Conservation (phyloP, 441 rosid species). For the Viola pubescens region DNA sequence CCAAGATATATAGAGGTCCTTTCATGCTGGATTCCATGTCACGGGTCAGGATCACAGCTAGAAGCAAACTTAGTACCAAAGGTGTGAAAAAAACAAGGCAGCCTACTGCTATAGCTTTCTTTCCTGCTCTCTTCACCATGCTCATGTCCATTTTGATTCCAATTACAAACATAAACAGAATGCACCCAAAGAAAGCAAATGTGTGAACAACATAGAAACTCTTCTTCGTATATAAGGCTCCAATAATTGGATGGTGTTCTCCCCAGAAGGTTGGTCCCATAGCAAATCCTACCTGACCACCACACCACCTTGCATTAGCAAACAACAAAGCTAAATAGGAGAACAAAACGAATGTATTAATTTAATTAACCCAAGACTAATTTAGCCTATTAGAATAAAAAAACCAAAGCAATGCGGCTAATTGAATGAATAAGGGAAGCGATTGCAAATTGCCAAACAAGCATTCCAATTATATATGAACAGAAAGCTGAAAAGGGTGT, state of each 20-base stretch:
- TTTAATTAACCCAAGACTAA: no score
- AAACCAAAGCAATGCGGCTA: neutral
- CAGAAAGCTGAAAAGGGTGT: neutral
- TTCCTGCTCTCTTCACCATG: slow-evolving; percentile 26
- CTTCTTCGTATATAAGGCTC: neutral
- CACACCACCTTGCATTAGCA: neutral
- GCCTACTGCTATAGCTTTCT: slow-evolving; percentile 28
- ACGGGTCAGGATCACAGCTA: neutral
- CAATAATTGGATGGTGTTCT: neutral
- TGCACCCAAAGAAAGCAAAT: slow-evolving; percentile 23
- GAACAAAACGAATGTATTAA: neutral
- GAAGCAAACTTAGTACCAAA: slow-evolving; percentile 1
- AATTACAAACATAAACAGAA: slow-evolving; percentile 24
- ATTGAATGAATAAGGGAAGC: slow-evolving; percentile 5
- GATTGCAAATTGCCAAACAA: neutral
- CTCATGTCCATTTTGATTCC: slow-evolving; percentile 30
- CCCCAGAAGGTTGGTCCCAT: slow-evolving; percentile 24
- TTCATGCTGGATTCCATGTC: neutral
- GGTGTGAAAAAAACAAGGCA: slow-evolving; percentile 16
- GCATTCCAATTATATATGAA: neutral
- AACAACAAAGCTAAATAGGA: slow-evolving; percentile 2
- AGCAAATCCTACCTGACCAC: slow-evolving; percentile 20
- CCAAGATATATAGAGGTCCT: neutral
- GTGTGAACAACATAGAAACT: slow-evolving; percentile 11
- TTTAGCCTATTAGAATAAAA: no score